Evolutionary conservation across 2,329 filamentous ascomycete genomes (phyloP).

Genomic region (Pseudogymnoascus sp.): DNA sequence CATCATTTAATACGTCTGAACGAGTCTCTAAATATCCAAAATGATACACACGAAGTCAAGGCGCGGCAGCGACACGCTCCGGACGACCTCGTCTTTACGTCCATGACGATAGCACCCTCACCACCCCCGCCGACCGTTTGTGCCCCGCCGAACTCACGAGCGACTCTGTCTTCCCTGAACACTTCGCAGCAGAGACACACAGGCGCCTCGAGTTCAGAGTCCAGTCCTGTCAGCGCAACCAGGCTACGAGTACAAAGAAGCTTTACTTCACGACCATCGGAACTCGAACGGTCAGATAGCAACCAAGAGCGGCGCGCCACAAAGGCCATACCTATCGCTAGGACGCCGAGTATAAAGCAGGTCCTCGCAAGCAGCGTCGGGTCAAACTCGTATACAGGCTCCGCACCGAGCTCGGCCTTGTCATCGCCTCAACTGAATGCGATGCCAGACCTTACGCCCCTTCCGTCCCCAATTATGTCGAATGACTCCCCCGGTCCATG

Average conservation of each 20-base stretch:
- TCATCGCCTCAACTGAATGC: slow-evolving; percentile 67
- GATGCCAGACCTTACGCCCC: slow-evolving; percentile 69
- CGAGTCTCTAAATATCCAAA: neutral
- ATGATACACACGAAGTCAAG: neutral
- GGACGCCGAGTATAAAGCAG: slow-evolving; percentile 54
- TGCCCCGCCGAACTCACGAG: slow-evolving; percentile 33
- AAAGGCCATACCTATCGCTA: slow-evolving; percentile 28
- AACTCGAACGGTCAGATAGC: slow-evolving; percentile 35
- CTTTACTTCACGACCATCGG: slow-evolving; percentile 17
- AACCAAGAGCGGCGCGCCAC: slow-evolving; percentile 33
- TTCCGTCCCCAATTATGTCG: slow-evolving; percentile 65
- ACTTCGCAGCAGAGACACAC: slow-evolving; percentile 19
- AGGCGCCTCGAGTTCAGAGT: slow-evolving; percentile 29
- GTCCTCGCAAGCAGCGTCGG: slow-evolving; percentile 42
- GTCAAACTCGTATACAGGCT: slow-evolving; percentile 31
- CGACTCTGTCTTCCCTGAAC: slow-evolving; percentile 21
- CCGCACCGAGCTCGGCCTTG: slow-evolving; percentile 57
- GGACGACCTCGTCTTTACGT: slow-evolving; percentile 11
- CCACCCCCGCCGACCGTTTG: slow-evolving; percentile 23
- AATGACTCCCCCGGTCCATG: slow-evolving; percentile 59
- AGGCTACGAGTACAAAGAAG: slow-evolving; percentile 11
- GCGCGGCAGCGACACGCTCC: neutral
- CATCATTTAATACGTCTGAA: neutral
- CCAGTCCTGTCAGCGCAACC: slow-evolving; percentile 12
- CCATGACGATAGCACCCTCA: slow-evolving; percentile 13